These are phyloP conservation scores for Capsicum pubescens DNA, from an alignment of 257 asterid species.

Conservation along the genomic window DNA sequence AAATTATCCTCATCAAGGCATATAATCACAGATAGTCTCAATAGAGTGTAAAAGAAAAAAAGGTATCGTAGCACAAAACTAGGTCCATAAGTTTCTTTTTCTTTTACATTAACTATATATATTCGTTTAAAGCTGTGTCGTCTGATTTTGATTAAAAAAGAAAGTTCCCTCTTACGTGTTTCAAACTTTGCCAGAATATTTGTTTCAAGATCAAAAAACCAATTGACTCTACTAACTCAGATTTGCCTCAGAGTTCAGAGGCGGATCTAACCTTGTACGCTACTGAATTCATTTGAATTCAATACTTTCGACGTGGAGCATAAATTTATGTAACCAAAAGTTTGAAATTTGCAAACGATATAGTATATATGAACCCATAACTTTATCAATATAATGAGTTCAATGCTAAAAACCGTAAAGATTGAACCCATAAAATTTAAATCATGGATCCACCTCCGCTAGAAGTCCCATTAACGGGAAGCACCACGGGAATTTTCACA, in stretches of 20 bases:
- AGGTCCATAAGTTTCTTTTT: background rate
- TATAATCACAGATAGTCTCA: background rate
- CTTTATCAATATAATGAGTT: background rate
- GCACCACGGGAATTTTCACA: background rate
- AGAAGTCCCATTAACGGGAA: background rate
- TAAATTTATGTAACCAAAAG: background rate
- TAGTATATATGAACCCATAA: background rate
- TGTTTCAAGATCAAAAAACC: background rate
- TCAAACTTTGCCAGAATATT: background rate
- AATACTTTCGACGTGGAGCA: background rate
- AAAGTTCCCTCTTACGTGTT: background rate
- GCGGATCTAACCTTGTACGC: background rate
- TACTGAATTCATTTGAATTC: too few species aligned
- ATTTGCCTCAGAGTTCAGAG: background rate
- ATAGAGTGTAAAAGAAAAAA: background rate
- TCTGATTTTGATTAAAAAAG: background rate
- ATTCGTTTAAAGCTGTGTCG: background rate
- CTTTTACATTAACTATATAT: background rate
- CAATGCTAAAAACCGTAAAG: background rate
- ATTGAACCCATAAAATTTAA: background rate
- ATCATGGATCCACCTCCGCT: background rate
- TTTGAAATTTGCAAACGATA: background rate
- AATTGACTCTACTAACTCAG: background rate
- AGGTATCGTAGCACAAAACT: background rate
- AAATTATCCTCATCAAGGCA: background rate